Evolutionary conservation across 768 basidiomycete genomes (phyloP).

Genomic region (Mycena capillaripes): DNA sequence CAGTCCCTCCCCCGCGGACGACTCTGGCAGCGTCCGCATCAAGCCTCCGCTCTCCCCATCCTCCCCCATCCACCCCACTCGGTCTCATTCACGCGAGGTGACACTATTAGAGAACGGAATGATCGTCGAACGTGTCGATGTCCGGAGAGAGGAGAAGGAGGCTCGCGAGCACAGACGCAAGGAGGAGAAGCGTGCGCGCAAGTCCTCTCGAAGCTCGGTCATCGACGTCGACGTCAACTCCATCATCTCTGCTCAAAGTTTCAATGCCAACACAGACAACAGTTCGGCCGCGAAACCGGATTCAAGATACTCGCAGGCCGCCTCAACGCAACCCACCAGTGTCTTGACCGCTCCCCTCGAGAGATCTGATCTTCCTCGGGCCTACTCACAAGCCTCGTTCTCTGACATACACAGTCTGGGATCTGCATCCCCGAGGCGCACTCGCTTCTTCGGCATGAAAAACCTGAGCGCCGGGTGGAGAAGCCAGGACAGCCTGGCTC

Average conservation of each 20-base stretch:
- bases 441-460: conserved; percentile 84
- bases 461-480: conserved; percentile 80
- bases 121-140: conserved; percentile 90
- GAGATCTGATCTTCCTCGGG: conserved; percentile 72
- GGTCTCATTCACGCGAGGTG: conserved; percentile 76
- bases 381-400: conserved; percentile 85
- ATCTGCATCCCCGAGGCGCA: conserved; percentile 75
- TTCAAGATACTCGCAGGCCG: conserved; percentile 71
- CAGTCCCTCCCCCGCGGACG: conserved; percentile 61
- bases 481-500: conserved; percentile 86
- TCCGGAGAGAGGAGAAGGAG: conserved; percentile 84
- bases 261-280: conserved; percentile 68
- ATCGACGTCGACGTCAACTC: conserved; percentile 78
- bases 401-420: conserved; percentile 84
- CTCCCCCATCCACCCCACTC: conserved; percentile 54
- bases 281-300: conserved; percentile 68
- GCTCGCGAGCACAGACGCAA: conserved; percentile 77
- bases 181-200: conserved; percentile 81
- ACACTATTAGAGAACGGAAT: conserved; percentile 90
- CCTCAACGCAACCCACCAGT: conserved; percentile 70
- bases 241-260: conserved; percentile 76
- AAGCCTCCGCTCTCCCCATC: conserved; percentile 69
- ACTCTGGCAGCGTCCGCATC: conserved; percentile 77
- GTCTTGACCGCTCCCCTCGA: conserved; percentile 72
- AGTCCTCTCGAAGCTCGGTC: conserved; percentile 78